Conservation (phyloP, 139 green algal genomes). For the Chlorella sp. region DNA sequence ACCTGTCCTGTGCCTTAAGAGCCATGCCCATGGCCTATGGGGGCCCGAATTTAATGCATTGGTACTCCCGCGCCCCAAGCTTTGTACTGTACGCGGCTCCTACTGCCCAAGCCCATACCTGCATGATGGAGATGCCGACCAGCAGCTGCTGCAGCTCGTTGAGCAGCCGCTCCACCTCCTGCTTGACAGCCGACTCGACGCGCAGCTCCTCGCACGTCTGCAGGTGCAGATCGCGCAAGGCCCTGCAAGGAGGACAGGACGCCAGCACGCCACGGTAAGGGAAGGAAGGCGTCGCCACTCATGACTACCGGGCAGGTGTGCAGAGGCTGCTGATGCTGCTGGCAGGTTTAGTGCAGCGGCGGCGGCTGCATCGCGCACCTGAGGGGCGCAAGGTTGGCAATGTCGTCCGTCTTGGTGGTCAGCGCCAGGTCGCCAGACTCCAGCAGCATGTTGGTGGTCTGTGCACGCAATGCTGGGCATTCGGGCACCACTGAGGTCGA, state of each 20-base stretch:
- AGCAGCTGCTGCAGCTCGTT: slow-evolving; percentile 83
- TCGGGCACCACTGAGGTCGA: too few relatives aligned
- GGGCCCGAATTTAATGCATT: too few relatives aligned
- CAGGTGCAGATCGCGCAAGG: slow-evolving; percentile 68
- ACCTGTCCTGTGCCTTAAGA: too few relatives aligned
- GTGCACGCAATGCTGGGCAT: too few relatives aligned
- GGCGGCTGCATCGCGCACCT: too few relatives aligned
- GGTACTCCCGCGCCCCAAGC: too few relatives aligned
- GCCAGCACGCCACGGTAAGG: too few relatives aligned
- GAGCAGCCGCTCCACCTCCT: slow-evolving; percentile 71
- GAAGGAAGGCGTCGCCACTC: too few relatives aligned
- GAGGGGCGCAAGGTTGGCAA: slow-evolving; percentile 53
- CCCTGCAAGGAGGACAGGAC: slow-evolving; percentile 35
- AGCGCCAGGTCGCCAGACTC: slow-evolving; percentile 76
- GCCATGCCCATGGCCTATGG: too few relatives aligned
- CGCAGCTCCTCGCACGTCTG: slow-evolving; percentile 56
- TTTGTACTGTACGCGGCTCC: too few relatives aligned
- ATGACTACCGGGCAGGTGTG: too few relatives aligned
- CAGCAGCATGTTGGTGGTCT: slow-evolving; percentile 96
- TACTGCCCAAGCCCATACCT: slow-evolving; percentile 31
- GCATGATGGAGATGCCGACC: slow-evolving; percentile 84
- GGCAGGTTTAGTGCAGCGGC: too few relatives aligned
- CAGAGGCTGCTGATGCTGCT: neutral
- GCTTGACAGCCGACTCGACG: slow-evolving; percentile 39
- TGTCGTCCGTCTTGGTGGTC: slow-evolving; percentile 28